Percentiles rank a stretch among this genome's conserved stretches.
Conservation (phyloP, 2,329 filamentous ascomycete species). For the Claviceps sp. region DNA sequence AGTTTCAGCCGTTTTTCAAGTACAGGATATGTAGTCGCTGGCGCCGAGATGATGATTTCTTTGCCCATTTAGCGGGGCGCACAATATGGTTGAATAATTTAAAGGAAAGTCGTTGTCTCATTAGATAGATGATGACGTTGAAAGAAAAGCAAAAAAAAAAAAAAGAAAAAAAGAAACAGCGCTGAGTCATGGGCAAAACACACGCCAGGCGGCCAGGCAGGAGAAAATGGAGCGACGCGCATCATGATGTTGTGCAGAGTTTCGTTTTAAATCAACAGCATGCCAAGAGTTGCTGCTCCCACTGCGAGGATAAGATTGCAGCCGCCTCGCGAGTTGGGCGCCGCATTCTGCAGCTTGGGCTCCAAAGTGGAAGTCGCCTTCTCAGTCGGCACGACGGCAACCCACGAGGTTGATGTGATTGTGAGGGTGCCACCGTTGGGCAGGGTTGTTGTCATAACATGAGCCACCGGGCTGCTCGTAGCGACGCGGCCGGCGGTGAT, state of each 20-base stretch:
- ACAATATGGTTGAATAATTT: neutral
- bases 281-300: slow-evolving; percentile 14
- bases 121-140: neutral
- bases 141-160: neutral
- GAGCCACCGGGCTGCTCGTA: slow-evolving; percentile 22
- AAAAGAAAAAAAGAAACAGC: neutral
- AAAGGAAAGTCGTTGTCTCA: slow-evolving; percentile 5
- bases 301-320: slow-evolving; percentile 11
- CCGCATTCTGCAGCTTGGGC: slow-evolving; percentile 26
- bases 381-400: slow-evolving; percentile 27
- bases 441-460: slow-evolving; percentile 33
- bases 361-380: slow-evolving; percentile 15
- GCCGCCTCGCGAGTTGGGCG: slow-evolving; percentile 11
- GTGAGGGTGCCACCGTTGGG: slow-evolving; percentile 30
- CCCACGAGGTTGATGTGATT: slow-evolving; percentile 36
- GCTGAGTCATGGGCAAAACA: neutral
- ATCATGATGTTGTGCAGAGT: too few species aligned
- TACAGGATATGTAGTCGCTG: neutral
- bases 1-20: too few species aligned
- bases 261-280: neutral
- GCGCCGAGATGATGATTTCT: neutral
- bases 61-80: slow-evolving; percentile 25
- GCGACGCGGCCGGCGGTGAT: slow-evolving; percentile 21
- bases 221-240: neutral
- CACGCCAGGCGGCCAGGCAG: neutral